Evolutionary conservation across 2,329 filamentous ascomycete genomes (phyloP).

Genomic region (Aspergillus awamori): DNA sequence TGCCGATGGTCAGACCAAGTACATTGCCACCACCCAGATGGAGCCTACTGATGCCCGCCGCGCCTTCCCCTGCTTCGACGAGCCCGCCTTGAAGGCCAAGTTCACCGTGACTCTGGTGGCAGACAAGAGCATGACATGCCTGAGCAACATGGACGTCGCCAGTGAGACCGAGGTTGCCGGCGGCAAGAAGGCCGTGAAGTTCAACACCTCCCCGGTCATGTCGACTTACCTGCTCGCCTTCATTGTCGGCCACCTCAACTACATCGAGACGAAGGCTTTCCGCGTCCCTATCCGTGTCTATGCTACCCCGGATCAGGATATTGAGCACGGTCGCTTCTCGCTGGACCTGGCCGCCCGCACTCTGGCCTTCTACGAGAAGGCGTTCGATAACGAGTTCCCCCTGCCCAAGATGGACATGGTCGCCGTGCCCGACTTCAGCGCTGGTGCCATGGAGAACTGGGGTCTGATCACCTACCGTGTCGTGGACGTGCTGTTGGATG

Average conservation of each 20-base stretch:
- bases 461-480: slow-evolving; percentile 93
- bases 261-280: slow-evolving; percentile 89
- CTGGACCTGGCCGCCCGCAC: slow-evolving; percentile 87
- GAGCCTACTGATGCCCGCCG: slow-evolving; percentile 91
- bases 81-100: slow-evolving; percentile 88
- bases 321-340: slow-evolving; percentile 88
- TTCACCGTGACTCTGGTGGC: slow-evolving; percentile 91
- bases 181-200: slow-evolving; percentile 81
- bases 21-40: slow-evolving; percentile 92
- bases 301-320: slow-evolving; percentile 84
- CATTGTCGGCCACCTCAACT: slow-evolving; percentile 90
- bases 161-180: slow-evolving; percentile 73
- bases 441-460: slow-evolving; percentile 99
- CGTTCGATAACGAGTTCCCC: slow-evolving; percentile 84
- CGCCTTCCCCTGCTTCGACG: slow-evolving; percentile 95
- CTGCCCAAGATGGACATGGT: slow-evolving; percentile 96
- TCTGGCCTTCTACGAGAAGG: slow-evolving; percentile 91
- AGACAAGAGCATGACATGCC: slow-evolving; percentile 84
- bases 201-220: slow-evolving; percentile 91
- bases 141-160: slow-evolving; percentile 96
- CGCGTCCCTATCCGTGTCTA: slow-evolving; percentile 92
- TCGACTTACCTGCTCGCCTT: slow-evolving; percentile 95
- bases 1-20: slow-evolving; percentile 73
- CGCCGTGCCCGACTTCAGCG: slow-evolving; percentile 92
- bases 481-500: slow-evolving; percentile 86